phyloP scores from a whole-genome alignment of 176 grass and related monocot genomes.

The Ensete ventricosum region DNA sequence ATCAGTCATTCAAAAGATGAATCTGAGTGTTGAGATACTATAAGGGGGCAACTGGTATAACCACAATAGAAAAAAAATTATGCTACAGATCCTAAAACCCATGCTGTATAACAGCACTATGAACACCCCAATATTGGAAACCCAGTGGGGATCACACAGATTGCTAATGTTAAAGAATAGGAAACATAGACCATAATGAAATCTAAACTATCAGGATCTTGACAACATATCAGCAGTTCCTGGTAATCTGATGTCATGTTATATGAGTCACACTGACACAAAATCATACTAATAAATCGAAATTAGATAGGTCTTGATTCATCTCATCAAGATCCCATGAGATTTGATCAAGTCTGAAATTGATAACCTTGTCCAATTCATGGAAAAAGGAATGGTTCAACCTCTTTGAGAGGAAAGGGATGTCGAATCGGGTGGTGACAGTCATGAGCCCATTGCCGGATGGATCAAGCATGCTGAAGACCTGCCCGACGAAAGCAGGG shows the following conservation, averaged over 20 bases:
- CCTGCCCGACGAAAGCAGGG: slow-evolving; percentile 78
- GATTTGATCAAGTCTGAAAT: too few species aligned
- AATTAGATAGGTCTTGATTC: not conserved
- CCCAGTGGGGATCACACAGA: too few species aligned
- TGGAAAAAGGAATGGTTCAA: slow-evolving; percentile 8
- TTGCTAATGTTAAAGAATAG: not conserved
- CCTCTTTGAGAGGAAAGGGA: slow-evolving; percentile 79
- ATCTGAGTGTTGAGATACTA: too few species aligned
- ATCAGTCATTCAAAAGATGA: too few species aligned
- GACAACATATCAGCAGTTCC: not conserved
- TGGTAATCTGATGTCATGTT: not conserved
- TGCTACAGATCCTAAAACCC: too few species aligned
- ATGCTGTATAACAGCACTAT: too few species aligned
- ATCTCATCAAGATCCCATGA: not conserved
- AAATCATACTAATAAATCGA: not conserved
- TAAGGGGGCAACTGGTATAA: too few species aligned
- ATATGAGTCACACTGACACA: not conserved
- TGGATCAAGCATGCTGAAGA: slow-evolving; percentile 91
- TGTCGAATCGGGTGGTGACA: slow-evolving; percentile 62
- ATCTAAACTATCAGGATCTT: not conserved
- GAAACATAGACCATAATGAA: not conserved
- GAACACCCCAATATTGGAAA: too few species aligned
- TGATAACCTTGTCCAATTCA: too few species aligned
- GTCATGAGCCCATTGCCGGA: slow-evolving; percentile 95
- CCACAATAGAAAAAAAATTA: too few species aligned